Base-by-base conservation (phyloP, 108 stramenopile genomes). In the Nannochloropsis granulata region DNA sequence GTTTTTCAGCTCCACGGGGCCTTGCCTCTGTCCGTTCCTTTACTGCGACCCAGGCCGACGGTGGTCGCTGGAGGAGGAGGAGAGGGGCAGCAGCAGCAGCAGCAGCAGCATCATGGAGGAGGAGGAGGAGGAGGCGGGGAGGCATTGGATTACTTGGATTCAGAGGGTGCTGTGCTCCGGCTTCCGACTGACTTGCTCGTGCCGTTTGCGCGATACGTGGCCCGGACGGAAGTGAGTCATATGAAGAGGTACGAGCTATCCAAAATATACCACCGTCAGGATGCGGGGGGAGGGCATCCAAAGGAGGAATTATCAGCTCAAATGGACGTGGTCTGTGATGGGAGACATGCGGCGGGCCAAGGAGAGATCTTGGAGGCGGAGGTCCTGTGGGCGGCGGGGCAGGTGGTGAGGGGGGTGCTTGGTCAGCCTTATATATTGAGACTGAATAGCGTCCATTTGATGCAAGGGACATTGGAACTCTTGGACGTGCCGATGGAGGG, bases 231-330 rank as follows among this genome's bases (percentile, higher is more conserved):
- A 26, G 82, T 86, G 13, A 44, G 82, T 24, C 43, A 78, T 24
- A 25, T 86, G 78, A 86, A 86, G 82, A 71, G 86, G 86, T 86
- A 86, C 86, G 82, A 86, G 44, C 78, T 86, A 24, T 81, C 78
- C 82, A 81, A 82, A 71, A 42, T 82, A 21, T 86, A 78, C 80
- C 85, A 24, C 43, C 43, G 81, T 42, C 26, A 25, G n/a, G 45
- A 42, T 24, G 25, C 13, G 78, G 81, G 44, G 44, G 82, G 43
- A 44, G 85, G 25, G 43, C 42, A 78, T 10, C 46, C 44, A 44
- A 45, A 78, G 24, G 82, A 83, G 82, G 82, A 71, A 11, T 71
- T 16, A 10, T 16, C 56, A 5, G 56, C 56, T 5, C 56, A 71
- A 71, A n/a, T 71, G 56, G 56, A 71, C 11, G 2, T 71, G 21